Evolutionary conservation across 805 yeast species (phyloP), one percentile per base, ranked within the genome.

Genomic region (Nakazawaea ambrosiae): DNA sequence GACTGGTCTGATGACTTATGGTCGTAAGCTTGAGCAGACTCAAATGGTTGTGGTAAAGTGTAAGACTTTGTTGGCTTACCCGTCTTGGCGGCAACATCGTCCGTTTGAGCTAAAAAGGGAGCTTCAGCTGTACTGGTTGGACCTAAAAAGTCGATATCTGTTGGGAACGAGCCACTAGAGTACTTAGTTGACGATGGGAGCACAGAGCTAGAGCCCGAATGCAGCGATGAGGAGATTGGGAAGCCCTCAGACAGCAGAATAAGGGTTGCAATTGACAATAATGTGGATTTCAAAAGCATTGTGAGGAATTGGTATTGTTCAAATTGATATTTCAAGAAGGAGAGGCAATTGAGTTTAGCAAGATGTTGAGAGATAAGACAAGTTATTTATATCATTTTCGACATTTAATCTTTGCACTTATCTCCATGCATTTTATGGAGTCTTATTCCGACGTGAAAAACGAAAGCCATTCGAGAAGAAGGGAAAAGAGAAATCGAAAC

Each of bases 11-110:
- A 31, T 11, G 33, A 29, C 9, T 35, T 37, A 24, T 45, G 46
- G 31, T 45, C 48, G 20, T 30, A 40, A 26, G 40, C 33, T 28
- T 47, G 50, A 18, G 40, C 38, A 11, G 44, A 27, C 31, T 47
- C 50, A 20, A 39, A 31, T 30, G 50, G 49, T 23, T 44, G 38
- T n/a, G 50, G 50, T 16, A 24, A 39, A 20, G 25, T 15, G 24
- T 41, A 35, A 9, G 36, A 27, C n/a, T 23, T 32, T 10, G 37
- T 38, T 38, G 41, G 41, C 15, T 17, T 27, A 23, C 41, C 41
- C 1, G 37, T 38, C 31, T 33, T 33, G 4, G 24, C 28, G 4
- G 41, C 37, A 10, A 28, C 34, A 19, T 33, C 32, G 25, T 38
- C 41, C n/a, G 41, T 38, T 29, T 38, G 34, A 10, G 41, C 41